Percentiles rank a stretch among this genome's conserved stretches.
These are phyloP conservation scores for Ampelocalamus luodianensis DNA, from an alignment of 176 grass and related monocot genomes.

Conservation along the genomic window DNA sequence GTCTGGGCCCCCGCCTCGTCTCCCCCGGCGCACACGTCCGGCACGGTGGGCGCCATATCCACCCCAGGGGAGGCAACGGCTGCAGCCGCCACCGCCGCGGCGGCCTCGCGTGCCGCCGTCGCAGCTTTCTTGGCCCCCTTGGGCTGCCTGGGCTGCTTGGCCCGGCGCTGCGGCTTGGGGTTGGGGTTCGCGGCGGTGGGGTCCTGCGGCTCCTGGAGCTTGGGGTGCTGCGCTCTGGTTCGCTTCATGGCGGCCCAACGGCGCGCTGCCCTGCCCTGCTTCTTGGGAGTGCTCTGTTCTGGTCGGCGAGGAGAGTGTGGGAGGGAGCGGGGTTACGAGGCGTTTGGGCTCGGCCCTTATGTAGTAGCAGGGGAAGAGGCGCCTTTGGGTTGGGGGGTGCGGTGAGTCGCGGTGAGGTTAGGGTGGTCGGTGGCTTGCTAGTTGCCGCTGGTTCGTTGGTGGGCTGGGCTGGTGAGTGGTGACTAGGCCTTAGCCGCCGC, in stretches of 20 bases:
- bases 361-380: neutral
- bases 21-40: neutral
- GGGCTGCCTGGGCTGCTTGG: conserved; percentile 53
- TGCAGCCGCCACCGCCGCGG: accelerated
- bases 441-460: neutral
- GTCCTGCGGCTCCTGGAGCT: conserved; percentile 36
- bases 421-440: neutral
- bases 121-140: conserved; percentile 28
- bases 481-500: neutral
- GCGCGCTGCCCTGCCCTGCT: too few relatives aligned
- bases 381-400: neutral
- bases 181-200: neutral
- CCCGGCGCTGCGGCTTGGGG: conserved; percentile 48
- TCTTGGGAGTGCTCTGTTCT: neutral
- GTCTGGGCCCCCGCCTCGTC: neutral
- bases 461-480: neutral
- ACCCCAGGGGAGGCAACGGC: neutral
- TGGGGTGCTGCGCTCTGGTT: conserved; percentile 45
- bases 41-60: conserved; percentile 24
- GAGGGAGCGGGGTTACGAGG: neutral
- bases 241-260: conserved; percentile 52
- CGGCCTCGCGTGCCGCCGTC: neutral
- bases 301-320: neutral
- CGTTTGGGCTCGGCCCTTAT: conserved; percentile 35
- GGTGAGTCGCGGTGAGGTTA: neutral